Conservation (phyloP, 2,329 filamentous ascomycete genomes). For the Cytospora chrysosperma region DNA sequence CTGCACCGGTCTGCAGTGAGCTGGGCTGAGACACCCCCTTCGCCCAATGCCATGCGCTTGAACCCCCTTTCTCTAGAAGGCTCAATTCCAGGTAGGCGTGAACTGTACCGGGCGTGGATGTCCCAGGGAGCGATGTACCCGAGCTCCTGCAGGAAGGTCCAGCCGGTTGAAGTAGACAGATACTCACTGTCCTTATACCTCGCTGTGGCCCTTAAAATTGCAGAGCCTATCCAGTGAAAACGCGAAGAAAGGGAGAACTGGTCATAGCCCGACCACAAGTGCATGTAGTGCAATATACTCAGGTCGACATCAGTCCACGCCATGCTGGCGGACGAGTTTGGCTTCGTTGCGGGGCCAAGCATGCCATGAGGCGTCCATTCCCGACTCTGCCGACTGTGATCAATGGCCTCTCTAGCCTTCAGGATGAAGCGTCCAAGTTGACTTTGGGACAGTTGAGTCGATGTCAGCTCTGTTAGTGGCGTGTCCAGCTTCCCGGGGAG, state of each 20-base stretch:
- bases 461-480: conserved; percentile 28
- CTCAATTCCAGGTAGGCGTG: conserved; percentile 51
- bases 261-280: conserved; percentile 62
- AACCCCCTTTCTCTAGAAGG: conserved; percentile 46
- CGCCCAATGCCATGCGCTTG: conserved; percentile 34
- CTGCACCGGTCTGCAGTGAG: conserved; percentile 42
- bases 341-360: conserved; percentile 38
- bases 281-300: conserved; percentile 65
- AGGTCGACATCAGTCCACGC: conserved; percentile 50
- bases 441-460: conserved; percentile 25
- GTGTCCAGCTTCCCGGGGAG: conserved; percentile 27
- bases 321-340: conserved; percentile 17
- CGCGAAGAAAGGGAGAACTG: conserved; percentile 53
- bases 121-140: conserved; percentile 71
- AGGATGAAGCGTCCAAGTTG: conserved; percentile 46
- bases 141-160: conserved; percentile 73
- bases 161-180: conserved; percentile 49
- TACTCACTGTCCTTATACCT: conserved; percentile 55
- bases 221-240: conserved; percentile 61
- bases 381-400: conserved; percentile 49
- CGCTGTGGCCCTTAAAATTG: conserved; percentile 60
- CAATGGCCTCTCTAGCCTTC: conserved; percentile 50
- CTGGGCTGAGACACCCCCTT: conserved; percentile 11
- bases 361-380: conserved; percentile 52
- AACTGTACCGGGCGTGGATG: conserved; percentile 61